phyloP scores from a whole-genome alignment of 768 basidiomycete species.

The Termitomyces sp. region DNA sequence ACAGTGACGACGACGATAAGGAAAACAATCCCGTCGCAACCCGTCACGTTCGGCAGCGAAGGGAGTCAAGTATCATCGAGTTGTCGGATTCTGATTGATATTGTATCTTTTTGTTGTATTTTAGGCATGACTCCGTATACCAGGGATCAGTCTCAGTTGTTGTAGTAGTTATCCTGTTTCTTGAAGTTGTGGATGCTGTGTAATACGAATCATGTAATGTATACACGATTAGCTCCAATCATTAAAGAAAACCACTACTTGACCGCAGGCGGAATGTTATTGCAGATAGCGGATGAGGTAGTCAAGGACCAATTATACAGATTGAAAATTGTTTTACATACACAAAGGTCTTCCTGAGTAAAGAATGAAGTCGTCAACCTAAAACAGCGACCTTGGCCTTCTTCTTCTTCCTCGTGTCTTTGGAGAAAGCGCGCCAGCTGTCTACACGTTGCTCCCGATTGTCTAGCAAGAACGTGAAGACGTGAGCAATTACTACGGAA shows the following conservation, averaged over 20 bases:
- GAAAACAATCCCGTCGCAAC: slow-evolving; percentile 56
- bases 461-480: slow-evolving; percentile 36
- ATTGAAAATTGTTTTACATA: slow-evolving; percentile 21
- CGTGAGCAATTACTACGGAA: neutral
- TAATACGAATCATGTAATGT: slow-evolving; percentile 9
- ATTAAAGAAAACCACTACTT: slow-evolving; percentile 8
- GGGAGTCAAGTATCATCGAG: slow-evolving; percentile 44
- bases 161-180: neutral
- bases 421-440: slow-evolving; percentile 77
- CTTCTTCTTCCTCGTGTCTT: slow-evolving; percentile 77
- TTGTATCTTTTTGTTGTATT: neutral
- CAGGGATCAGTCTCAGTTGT: neutral
- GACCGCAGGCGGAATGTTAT: slow-evolving; percentile 14
- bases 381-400: slow-evolving; percentile 66
- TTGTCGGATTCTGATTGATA: slow-evolving; percentile 49
- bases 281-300: slow-evolving; percentile 5
- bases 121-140: neutral
- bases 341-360: slow-evolving; percentile 15
- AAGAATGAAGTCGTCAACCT: slow-evolving; percentile 40
- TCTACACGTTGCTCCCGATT: slow-evolving; percentile 79
- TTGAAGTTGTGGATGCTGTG: slow-evolving; percentile 3
- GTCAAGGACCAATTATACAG: slow-evolving; percentile 16
- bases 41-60: slow-evolving; percentile 46
- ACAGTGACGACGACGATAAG: slow-evolving; percentile 55
- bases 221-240: slow-evolving; percentile 10